A percentile compares a stretch with the other conserved stretches of the same genome.
phyloP scores from a whole-genome alignment of 2,329 filamentous ascomycete species.

The Didymellaceae sp. region DNA sequence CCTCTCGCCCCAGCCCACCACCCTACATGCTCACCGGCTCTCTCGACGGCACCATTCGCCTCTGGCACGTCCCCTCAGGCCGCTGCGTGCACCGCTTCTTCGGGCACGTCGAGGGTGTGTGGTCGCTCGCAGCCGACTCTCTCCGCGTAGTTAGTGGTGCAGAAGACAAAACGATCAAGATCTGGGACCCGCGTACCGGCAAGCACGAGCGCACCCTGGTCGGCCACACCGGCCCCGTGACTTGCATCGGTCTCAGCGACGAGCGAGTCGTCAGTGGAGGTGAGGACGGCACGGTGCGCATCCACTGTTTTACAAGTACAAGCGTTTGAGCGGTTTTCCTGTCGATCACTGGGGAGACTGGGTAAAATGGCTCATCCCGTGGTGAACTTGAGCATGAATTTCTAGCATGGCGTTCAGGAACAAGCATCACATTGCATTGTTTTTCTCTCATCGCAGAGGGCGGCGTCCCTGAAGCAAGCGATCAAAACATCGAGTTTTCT shows the following conservation, averaged over 20 bases:
- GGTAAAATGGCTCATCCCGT: not conserved
- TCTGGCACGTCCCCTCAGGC: slow-evolving; percentile 88
- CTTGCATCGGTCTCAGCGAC: slow-evolving; percentile 90
- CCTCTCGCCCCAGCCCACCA: slow-evolving; percentile 74
- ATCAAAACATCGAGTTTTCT: not conserved
- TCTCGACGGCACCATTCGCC: slow-evolving; percentile 86
- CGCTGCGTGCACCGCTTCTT: slow-evolving; percentile 91
- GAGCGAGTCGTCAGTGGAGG: slow-evolving; percentile 88
- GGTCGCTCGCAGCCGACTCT: slow-evolving; percentile 89
- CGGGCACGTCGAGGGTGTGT: slow-evolving; percentile 94
- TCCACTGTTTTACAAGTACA: slow-evolving; percentile 54
- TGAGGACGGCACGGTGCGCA: slow-evolving; percentile 88
- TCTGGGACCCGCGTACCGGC: slow-evolving; percentile 91
- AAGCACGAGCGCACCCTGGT: slow-evolving; percentile 92
- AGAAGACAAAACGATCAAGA: slow-evolving; percentile 93
- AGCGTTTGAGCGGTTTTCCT: slow-evolving; percentile 12
- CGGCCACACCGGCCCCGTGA: slow-evolving; percentile 88
- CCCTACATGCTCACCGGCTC: slow-evolving; percentile 93
- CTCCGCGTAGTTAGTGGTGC: slow-evolving; percentile 86
- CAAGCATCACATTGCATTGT: not conserved
- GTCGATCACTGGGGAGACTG: slow-evolving; percentile 1
- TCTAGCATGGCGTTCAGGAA: slow-evolving; percentile 16
- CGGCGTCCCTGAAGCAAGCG: slow-evolving; percentile 15
- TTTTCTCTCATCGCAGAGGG: slow-evolving; percentile 3
- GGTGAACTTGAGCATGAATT: slow-evolving; percentile 10